Base-by-base conservation (phyloP, 164 flowering plant genomes). In the Malania oleifera region DNA sequence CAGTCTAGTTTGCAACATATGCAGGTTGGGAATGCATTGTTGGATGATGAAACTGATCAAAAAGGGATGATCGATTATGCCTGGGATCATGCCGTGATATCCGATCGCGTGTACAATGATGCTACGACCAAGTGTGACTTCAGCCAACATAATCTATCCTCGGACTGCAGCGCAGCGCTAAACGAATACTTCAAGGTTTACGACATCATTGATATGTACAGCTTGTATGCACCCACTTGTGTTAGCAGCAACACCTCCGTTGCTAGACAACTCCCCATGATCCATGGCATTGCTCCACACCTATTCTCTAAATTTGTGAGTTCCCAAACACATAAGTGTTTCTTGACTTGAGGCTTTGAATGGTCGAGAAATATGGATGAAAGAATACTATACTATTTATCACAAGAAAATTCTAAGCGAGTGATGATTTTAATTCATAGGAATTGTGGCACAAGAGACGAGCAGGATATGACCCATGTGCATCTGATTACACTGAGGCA, bases 31-130 rank as follows among this genome's bases (percentile, higher is more conserved):
- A 89, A 89, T 62, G 84, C 95, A 7, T 57, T 77, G 40, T 7
- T 86, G 59, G 83, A 89, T 46, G 79, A 75, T 44, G 87, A 82
- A 43, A 78, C 79, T 1, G 91, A 89, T 64, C 82, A 73, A 41
- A 75, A 17, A 1, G 92, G 96, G 15, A 75, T 86, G 83, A 68
- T 86, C 0, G 85, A 84, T n/a, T 89, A 84, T 52, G 91, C 92
- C 2, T 84, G 89, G 89, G 74, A 77, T 60, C 96, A 89, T 68
- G 92, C 96, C 0, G 80, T 89, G 56, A 77, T 89, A 22, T 89
- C 96, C 0, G 89, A 84, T 52, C 38, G 65, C 1, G 51, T 81
- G 10, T 79, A 81, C 70, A 5, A 69, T 0, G 59, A 70, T 1
- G 54, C 85, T 4, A 75, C 71, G 57, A 57, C 2, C 0, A 47